These are phyloP conservation scores for Trametes sp. DNA, from an alignment of 1,284 basidiomycete species.

Conservation along the genomic window DNA sequence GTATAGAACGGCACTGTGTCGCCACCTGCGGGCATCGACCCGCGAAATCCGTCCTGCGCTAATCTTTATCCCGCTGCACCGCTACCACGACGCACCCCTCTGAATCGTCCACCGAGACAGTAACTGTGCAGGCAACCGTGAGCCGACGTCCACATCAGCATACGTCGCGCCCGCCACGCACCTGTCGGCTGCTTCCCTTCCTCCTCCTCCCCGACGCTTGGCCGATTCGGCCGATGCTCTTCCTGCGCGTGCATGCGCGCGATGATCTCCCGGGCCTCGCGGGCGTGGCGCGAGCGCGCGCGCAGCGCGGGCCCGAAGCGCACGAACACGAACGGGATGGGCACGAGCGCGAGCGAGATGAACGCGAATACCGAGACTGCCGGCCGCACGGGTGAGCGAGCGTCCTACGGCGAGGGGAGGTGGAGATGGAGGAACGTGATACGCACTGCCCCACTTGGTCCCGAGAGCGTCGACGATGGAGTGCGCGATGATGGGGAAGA, in stretches of 20 bases:
- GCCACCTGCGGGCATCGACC: too few species aligned
- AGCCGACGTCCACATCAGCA: too few species aligned
- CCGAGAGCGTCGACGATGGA: constrained; percentile 35
- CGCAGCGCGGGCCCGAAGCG: constrained; percentile 38
- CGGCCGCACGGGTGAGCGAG: background rate
- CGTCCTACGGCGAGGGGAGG: background rate
- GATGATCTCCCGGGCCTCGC: constrained; percentile 30
- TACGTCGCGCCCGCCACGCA: background rate
- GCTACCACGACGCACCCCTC: too few species aligned
- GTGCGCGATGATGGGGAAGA: constrained; percentile 39
- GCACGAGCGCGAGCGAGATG: constrained; percentile 36
- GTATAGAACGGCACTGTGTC: too few species aligned
- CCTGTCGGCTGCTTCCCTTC: background rate
- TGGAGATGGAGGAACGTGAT: background rate
- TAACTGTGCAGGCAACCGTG: too few species aligned
- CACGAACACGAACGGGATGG: constrained; percentile 40
- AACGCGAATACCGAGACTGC: constrained; percentile 41
- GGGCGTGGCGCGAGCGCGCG: constrained; percentile 34
- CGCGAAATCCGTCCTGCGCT: too few species aligned
- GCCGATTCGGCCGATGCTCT: background rate
- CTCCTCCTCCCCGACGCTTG: background rate
- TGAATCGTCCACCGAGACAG: too few species aligned
- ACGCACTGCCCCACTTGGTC: constrained; percentile 40
- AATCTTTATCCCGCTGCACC: too few species aligned
- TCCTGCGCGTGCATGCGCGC: constrained; percentile 25